Percentiles rank a stretch among this genome's conserved stretches.
These are phyloP conservation scores for Jaltomata sinuosa DNA, from an alignment of 257 asterid genomes.

Conservation along the genomic window DNA sequence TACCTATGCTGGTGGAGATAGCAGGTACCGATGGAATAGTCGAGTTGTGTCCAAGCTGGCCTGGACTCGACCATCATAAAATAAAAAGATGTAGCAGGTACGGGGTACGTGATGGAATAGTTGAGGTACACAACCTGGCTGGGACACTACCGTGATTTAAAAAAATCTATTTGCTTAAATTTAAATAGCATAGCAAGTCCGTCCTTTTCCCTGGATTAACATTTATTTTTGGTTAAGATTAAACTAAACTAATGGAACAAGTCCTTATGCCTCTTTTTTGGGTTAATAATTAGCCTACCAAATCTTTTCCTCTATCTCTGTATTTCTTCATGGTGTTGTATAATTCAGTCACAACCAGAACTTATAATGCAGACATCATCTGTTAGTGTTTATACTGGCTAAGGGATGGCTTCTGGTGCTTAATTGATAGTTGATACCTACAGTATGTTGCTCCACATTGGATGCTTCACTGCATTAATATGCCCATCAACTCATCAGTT, in stretches of 20 bases:
- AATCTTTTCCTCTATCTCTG: not conserved
- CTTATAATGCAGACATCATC: not conserved
- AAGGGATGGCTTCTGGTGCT: not conserved
- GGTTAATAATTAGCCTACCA: not conserved
- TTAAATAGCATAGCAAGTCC: not conserved
- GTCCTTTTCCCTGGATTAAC: not conserved
- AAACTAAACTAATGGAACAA: not conserved
- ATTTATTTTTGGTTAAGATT: not conserved
- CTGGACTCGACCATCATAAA: not conserved
- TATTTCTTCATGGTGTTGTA: not conserved
- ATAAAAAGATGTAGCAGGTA: not conserved
- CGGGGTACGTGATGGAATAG: not conserved
- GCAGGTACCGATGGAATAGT: not conserved
- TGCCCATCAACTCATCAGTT: not conserved
- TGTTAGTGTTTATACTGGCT: not conserved
- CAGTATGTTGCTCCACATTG: not conserved
- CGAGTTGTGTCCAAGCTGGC: not conserved
- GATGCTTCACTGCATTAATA: not conserved
- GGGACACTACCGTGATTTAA: not conserved
- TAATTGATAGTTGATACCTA: not conserved
- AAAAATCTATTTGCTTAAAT: not conserved
- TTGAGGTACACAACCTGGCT: not conserved
- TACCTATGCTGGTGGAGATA: not conserved
- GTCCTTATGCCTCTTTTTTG: not conserved
- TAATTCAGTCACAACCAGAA: not conserved